These are phyloP conservation scores for Nicotiana obtusifolia DNA, from an alignment of 257 asterid genomes.

Conservation along the genomic window DNA sequence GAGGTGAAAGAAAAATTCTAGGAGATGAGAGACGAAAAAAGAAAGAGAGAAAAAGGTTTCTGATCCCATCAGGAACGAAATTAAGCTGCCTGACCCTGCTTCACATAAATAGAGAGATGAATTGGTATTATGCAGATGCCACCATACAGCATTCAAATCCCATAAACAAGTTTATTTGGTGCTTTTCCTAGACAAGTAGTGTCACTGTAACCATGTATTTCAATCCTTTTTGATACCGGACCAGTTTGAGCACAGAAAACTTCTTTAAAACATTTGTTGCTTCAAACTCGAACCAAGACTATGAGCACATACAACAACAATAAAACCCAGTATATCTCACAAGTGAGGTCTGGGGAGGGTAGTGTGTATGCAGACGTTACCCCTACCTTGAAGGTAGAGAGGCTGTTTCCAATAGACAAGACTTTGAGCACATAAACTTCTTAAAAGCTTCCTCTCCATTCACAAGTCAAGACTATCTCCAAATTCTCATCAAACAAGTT, in stretches of 20 bases:
- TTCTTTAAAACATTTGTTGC: neutral
- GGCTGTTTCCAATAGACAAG: too few relatives aligned
- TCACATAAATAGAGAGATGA: neutral
- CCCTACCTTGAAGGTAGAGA: too few relatives aligned
- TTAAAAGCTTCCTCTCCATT: neutral
- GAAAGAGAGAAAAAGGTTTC: neutral
- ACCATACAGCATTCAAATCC: neutral
- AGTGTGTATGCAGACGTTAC: too few relatives aligned
- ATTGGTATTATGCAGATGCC: neutral
- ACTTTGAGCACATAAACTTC: neutral
- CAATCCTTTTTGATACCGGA: neutral
- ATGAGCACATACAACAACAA: too few relatives aligned
- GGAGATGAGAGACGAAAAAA: neutral
- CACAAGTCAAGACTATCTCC: neutral
- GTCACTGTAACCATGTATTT: neutral
- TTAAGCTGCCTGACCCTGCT: neutral
- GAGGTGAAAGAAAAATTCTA: neutral
- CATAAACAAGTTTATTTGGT: neutral
- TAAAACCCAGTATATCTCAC: too few relatives aligned
- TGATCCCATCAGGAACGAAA: too few relatives aligned
- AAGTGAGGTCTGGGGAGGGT: too few relatives aligned
- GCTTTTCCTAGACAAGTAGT: neutral
- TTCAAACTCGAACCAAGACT: neutral
- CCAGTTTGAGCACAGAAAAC: neutral
- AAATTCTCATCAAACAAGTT: neutral